Conservation (phyloP, 1,284 basidiomycete genomes). For the Trichosporon sp. region DNA sequence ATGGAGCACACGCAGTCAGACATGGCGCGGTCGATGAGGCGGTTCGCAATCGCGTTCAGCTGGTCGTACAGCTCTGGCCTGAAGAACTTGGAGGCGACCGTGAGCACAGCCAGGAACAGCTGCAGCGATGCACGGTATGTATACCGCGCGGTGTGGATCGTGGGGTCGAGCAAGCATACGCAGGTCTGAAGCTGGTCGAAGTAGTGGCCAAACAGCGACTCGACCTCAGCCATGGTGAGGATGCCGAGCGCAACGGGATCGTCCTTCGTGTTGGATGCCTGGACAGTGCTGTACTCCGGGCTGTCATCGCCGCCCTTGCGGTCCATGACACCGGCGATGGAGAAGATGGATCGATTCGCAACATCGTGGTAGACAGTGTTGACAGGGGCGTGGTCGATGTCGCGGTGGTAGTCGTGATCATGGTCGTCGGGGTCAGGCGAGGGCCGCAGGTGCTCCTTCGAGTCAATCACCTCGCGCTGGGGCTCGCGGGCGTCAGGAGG, state of each 20-base stretch:
- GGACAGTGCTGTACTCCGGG: conserved; percentile 3
- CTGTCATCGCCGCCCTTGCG: conserved; percentile 18
- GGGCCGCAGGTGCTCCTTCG: conserved; percentile 12
- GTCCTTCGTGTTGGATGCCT: conserved; percentile 19
- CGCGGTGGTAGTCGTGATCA: not conserved
- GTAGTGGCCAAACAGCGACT: conserved; percentile 36
- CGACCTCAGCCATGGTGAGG: conserved; percentile 33
- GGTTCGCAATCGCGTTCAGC: conserved; percentile 26
- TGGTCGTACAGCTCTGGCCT: conserved; percentile 34
- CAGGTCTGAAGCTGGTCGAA: conserved; percentile 38
- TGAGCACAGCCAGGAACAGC: conserved; percentile 34
- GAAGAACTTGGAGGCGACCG: conserved; percentile 35
- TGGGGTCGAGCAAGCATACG: conserved; percentile 34
- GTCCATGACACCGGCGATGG: conserved; percentile 36
- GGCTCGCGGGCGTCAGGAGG: not conserved
- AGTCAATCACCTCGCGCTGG: conserved; percentile 13
- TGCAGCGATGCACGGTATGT: conserved; percentile 27
- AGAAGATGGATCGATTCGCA: conserved; percentile 32
- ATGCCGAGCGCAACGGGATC: conserved; percentile 31
- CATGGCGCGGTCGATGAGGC: conserved; percentile 28
- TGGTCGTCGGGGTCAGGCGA: not conserved
- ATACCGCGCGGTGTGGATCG: conserved; percentile 32
- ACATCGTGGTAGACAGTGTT: conserved; percentile 36
- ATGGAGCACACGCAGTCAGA: conserved; percentile 29
- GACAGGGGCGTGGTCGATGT: conserved; percentile 26